Percentiles rank a stretch among this genome's conserved stretches.
These are phyloP conservation scores for Aegilops sharonensis DNA, from an alignment of 176 grass and related monocot genomes.

Conservation along the genomic window DNA sequence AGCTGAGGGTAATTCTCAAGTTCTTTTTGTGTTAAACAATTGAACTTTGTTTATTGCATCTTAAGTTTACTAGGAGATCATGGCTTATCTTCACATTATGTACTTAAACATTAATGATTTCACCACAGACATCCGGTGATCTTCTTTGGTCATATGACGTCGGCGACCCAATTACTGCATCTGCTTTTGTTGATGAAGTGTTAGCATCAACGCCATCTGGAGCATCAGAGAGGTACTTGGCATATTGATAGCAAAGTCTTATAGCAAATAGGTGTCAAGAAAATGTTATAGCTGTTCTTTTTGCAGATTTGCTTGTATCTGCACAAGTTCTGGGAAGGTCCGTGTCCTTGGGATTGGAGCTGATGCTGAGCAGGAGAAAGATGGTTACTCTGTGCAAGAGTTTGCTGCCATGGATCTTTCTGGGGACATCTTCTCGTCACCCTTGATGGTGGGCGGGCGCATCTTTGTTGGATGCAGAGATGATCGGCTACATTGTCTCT, in stretches of 20 bases:
- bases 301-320: slow-evolving; percentile 71
- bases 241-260: neutral
- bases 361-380: slow-evolving; percentile 30
- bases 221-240: slow-evolving; percentile 58
- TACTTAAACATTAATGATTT: neutral
- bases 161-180: slow-evolving; percentile 80
- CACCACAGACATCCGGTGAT: slow-evolving; percentile 45
- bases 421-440: slow-evolving; percentile 83
- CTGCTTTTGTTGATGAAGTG: slow-evolving; percentile 70
- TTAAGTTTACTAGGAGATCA: neutral
- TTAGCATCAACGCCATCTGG: slow-evolving; percentile 40
- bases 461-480: slow-evolving; percentile 94
- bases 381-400: slow-evolving; percentile 35
- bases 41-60: neutral
- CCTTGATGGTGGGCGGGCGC: slow-evolving; percentile 79
- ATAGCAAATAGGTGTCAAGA: neutral
- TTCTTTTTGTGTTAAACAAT: neutral
- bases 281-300: neutral
- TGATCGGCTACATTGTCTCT: slow-evolving; percentile 66
- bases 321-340: slow-evolving; percentile 77
- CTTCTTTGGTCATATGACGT: slow-evolving; percentile 66
- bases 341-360: slow-evolving; percentile 65
- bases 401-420: slow-evolving; percentile 55
- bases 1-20: neutral
- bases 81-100: neutral